Percentiles rank a stretch among this genome's conserved stretches.
phyloP scores from a whole-genome alignment of 1,284 basidiomycete species.

The Leccinum angustisporum region DNA sequence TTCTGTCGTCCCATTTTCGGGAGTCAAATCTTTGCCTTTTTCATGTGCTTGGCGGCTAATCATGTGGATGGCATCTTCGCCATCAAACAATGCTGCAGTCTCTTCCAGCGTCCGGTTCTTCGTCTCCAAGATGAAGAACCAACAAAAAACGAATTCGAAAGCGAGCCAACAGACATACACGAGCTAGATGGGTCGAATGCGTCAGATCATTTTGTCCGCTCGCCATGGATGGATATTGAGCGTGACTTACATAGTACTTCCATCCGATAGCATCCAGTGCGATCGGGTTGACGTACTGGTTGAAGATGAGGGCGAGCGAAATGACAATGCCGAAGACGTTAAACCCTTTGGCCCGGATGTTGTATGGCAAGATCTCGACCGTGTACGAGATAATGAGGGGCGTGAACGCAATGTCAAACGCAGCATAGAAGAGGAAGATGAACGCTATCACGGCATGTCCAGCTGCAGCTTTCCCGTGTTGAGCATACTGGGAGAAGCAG shows the following conservation, averaged over 20 bases:
- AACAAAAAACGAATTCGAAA: slow-evolving; percentile 62
- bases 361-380: slow-evolving; percentile 71
- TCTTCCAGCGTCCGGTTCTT: slow-evolving; percentile 73
- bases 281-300: slow-evolving; percentile 81
- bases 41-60: slow-evolving; percentile 25
- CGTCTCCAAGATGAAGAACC: slow-evolving; percentile 70
- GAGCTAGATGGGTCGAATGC: slow-evolving; percentile 38
- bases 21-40: too few species aligned
- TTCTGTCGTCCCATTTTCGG: too few species aligned
- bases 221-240: neutral
- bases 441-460: slow-evolving; percentile 73
- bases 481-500: slow-evolving; percentile 63
- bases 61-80: slow-evolving; percentile 48
- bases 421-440: slow-evolving; percentile 74
- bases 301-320: slow-evolving; percentile 70
- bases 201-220: neutral
- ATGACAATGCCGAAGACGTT: slow-evolving; percentile 68
- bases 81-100: slow-evolving; percentile 73
- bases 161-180: slow-evolving; percentile 69
- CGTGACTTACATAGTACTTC: slow-evolving; percentile 57
- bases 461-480: slow-evolving; percentile 41
- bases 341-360: slow-evolving; percentile 76
- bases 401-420: slow-evolving; percentile 71
- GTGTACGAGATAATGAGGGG: slow-evolving; percentile 76
- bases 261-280: slow-evolving; percentile 58